Base-by-base conservation (phyloP, 202 grass and related monocot species). In the Panicum hallii region DNA sequence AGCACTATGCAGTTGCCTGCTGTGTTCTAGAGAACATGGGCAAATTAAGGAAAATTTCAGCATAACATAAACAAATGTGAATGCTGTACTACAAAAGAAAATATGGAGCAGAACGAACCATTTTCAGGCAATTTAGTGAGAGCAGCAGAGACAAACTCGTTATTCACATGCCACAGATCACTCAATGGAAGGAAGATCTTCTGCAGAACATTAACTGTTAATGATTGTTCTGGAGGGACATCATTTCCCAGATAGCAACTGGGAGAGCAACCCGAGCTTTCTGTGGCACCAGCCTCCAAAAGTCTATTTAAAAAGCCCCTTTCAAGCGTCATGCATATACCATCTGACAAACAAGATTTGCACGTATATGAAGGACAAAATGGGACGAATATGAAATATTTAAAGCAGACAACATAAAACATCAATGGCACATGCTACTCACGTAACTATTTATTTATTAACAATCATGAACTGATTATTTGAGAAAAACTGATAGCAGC, bases 221-320 rank as follows among this genome's bases (percentile, higher is more conserved):
- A 81, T 69, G 63, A 62, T 47, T 85, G 86, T 72, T 69, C 72
- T 80, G 74, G 32, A 74, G 32, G 46, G 32, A 66, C 34, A 69
- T 71, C 80, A 73, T 83, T 90, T 86, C 84, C 78, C 8, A 73
- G 74, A 79, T 85, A 74, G 82, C 82, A 86, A 83, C 40, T 68
- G 46, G 86, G 63, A 52, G 79, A 75, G 83, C 49, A 76, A 67
- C 84, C 75, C 26, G 92, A 97, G 81, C 71, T 90, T 85, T 97
- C 88, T 71, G 86, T 88, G 23, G 84, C 81, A 70, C 90, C 67
- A 75, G 84, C 84, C 85, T 94, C 90, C 47, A 92, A n/a, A 48
- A 91, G 82, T 69, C 79, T 87, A 55, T 72, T 86, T 4, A 89
- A 56, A 69, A 91, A 92, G 69, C 88, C 88, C 16, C 56, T 81